Percentiles rank a stretch among this genome's conserved stretches.
Evolutionary conservation across 163 green algal genomes (phyloP).

Genomic region (Scenedesmus sp.): DNA sequence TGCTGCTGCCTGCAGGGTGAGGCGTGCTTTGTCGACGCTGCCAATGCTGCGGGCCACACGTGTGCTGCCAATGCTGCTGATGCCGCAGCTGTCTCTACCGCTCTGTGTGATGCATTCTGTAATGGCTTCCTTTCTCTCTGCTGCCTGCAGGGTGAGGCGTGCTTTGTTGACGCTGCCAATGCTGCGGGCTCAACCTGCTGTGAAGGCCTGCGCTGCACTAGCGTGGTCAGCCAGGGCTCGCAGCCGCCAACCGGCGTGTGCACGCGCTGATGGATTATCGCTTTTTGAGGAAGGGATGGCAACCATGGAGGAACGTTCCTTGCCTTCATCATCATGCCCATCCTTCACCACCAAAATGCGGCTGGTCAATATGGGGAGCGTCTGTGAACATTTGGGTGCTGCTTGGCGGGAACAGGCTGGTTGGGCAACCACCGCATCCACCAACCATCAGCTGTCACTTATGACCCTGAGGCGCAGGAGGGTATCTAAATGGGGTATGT

Average conservation of each 20-base stretch:
- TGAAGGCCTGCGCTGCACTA: not conserved
- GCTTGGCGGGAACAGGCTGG: too few relatives aligned
- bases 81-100: not conserved
- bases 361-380: too few relatives aligned
- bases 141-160: not conserved
- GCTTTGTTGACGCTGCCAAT: not conserved
- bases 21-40: slow-evolving; percentile 5
- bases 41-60: not conserved
- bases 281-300: too few relatives aligned
- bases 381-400: too few relatives aligned
- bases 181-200: not conserved
- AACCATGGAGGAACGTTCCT: too few relatives aligned
- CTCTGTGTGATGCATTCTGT: too few relatives aligned
- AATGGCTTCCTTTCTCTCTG: not conserved
- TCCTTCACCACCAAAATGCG: too few relatives aligned
- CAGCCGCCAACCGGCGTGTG: not conserved
- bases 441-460: too few relatives aligned
- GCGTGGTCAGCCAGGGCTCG: not conserved
- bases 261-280: not conserved
- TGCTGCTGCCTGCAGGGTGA: not conserved
- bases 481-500: too few relatives aligned
- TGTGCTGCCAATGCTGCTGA: not conserved
- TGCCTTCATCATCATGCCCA: too few relatives aligned
- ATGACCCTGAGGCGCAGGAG: too few relatives aligned
- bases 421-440: too few relatives aligned